Percentiles rank a stretch among this genome's conserved stretches.
phyloP scores from a whole-genome alignment of 1,139 yeast species.

The Candida sanyaensis region DNA sequence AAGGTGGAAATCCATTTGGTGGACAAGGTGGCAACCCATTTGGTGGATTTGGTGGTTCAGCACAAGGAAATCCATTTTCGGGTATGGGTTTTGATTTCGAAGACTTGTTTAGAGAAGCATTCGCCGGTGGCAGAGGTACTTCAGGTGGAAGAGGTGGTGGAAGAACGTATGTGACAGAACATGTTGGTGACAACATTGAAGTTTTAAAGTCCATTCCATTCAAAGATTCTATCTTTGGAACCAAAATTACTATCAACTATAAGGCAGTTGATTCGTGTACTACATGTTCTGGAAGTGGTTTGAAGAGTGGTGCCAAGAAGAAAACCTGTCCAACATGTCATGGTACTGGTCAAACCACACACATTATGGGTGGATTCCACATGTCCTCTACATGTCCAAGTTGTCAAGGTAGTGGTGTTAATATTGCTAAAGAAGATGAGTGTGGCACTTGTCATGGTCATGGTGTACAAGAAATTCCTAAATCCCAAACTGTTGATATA shows the following conservation, averaged over 20 bases:
- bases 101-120: constrained; percentile 82
- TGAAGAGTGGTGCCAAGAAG: constrained; percentile 75
- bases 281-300: constrained; percentile 82
- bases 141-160: constrained; percentile 37
- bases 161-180: constrained; percentile 62
- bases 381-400: constrained; percentile 91
- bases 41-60: constrained; percentile 35
- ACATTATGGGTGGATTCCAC: constrained; percentile 91
- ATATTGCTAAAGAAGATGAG: constrained; percentile 64
- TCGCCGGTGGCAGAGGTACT: constrained; percentile 47
- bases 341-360: constrained; percentile 91
- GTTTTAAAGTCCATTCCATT: constrained; percentile 72
- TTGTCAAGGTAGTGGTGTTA: constrained; percentile 89
- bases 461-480: constrained; percentile 73
- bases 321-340: constrained; percentile 85
- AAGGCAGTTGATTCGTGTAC: constrained; percentile 76
- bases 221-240: constrained; percentile 88
- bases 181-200: constrained; percentile 88
- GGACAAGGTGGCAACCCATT: constrained; percentile 32
- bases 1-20: constrained; percentile 9
- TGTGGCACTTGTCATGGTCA: constrained; percentile 86
- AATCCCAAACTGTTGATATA: constrained; percentile 73
- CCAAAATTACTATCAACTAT: constrained; percentile 65
- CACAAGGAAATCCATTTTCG: constrained; percentile 42
- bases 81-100: constrained; percentile 72